phyloP scores from a whole-genome alignment of 768 basidiomycete genomes.

The Harrya chromipes region DNA sequence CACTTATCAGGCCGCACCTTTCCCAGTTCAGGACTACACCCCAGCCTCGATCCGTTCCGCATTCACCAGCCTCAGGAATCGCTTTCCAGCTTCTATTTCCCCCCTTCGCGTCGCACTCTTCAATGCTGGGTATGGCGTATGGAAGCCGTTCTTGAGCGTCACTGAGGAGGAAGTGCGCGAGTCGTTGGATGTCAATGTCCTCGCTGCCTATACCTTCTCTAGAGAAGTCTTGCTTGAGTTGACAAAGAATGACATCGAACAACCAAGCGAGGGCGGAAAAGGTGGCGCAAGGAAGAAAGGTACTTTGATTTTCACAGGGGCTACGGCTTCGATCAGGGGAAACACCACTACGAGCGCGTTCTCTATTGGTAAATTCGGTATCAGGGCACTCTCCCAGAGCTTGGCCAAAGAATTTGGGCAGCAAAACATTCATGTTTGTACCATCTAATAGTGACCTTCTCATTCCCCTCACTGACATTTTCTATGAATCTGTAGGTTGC shows the following conservation, averaged over 20 bases:
- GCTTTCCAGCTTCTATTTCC: slow-evolving; percentile 46
- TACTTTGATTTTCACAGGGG: slow-evolving; percentile 69
- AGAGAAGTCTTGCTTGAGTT: slow-evolving; percentile 57
- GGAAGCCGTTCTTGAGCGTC: slow-evolving; percentile 66
- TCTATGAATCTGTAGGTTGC: slow-evolving; percentile 42
- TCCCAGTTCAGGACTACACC: slow-evolving; percentile 51
- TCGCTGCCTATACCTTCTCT: slow-evolving; percentile 62
- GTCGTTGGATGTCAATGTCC: slow-evolving; percentile 49
- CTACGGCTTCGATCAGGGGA: slow-evolving; percentile 64
- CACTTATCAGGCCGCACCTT: slow-evolving; percentile 49
- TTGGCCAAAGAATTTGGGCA: slow-evolving; percentile 73
- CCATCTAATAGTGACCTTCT: not conserved
- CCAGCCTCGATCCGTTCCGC: slow-evolving; percentile 48
- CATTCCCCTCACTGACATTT: not conserved
- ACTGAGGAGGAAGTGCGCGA: slow-evolving; percentile 55
- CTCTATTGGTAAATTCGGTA: slow-evolving; percentile 60
- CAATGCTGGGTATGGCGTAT: slow-evolving; percentile 56
- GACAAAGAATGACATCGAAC: slow-evolving; percentile 47
- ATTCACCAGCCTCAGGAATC: slow-evolving; percentile 45
- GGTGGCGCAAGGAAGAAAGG: slow-evolving; percentile 54
- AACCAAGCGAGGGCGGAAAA: slow-evolving; percentile 38
- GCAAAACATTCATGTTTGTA: slow-evolving; percentile 65
- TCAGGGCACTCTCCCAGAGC: slow-evolving; percentile 65
- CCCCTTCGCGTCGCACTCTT: slow-evolving; percentile 60
- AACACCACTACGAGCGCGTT: slow-evolving; percentile 60